These are phyloP conservation scores for Torulaspora pretoriensis DNA, from an alignment of 1,139 yeast species.

Conservation along the genomic window DNA sequence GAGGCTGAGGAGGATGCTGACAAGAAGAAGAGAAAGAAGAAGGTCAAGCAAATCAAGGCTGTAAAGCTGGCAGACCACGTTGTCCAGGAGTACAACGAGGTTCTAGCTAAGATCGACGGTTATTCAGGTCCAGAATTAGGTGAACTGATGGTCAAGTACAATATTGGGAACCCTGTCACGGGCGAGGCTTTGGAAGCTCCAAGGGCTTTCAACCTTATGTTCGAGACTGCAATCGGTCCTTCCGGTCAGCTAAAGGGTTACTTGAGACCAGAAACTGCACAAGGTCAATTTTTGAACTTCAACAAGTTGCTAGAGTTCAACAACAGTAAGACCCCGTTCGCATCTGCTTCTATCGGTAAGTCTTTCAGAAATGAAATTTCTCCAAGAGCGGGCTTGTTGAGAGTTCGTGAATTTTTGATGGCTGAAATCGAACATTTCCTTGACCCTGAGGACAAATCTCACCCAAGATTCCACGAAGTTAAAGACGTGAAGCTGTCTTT, in stretches of 20 bases:
- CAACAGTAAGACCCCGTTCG: slow-evolving; percentile 97
- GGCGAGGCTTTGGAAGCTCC: slow-evolving; percentile 86
- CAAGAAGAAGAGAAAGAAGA: slow-evolving; percentile 87
- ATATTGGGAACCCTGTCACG: slow-evolving; percentile 87
- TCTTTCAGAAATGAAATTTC: slow-evolving; percentile 98
- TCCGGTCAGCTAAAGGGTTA: slow-evolving; percentile 94
- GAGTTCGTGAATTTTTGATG: slow-evolving; percentile 98
- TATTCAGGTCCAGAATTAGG: slow-evolving; percentile 91
- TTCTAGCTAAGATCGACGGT: slow-evolving; percentile 93
- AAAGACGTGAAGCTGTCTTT: slow-evolving; percentile 68
- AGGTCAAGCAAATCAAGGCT: slow-evolving; percentile 91
- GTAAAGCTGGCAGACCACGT: slow-evolving; percentile 77
- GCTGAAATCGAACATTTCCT: slow-evolving; percentile 99
- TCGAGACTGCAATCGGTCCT: slow-evolving; percentile 98
- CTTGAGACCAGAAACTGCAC: slow-evolving; percentile 98
- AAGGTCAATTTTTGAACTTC: slow-evolving; percentile 97
- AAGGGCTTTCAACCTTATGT: slow-evolving; percentile 94
- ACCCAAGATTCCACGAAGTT: slow-evolving; percentile 73
- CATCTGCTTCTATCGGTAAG: slow-evolving; percentile 97
- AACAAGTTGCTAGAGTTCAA: slow-evolving; percentile 89
- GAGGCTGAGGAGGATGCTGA: slow-evolving; percentile 63
- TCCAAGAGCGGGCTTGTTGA: slow-evolving; percentile 93
- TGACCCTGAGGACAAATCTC: slow-evolving; percentile 84
- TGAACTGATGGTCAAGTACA: slow-evolving; percentile 71
- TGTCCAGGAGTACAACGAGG: slow-evolving; percentile 74